Evolutionary conservation across 768 basidiomycete genomes (phyloP).

Genomic region (Coprinellus micaceus): DNA sequence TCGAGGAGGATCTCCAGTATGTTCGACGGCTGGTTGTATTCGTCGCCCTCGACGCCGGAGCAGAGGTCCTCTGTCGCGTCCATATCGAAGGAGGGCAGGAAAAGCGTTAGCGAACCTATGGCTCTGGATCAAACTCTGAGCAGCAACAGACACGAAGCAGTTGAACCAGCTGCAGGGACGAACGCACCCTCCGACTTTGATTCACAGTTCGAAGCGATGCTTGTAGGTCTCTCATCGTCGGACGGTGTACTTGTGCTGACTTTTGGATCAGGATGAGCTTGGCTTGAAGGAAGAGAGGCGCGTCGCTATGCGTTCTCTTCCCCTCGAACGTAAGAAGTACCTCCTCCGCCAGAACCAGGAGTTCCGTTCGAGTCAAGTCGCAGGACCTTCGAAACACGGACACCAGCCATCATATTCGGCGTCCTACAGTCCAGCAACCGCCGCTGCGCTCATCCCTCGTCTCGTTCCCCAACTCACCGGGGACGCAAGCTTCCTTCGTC

Average conservation of each 20-base stretch:
- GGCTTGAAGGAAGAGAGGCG: constrained; percentile 71
- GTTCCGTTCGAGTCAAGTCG: constrained; percentile 29
- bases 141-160: constrained; percentile 19
- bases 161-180: constrained; percentile 24
- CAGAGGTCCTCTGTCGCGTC: constrained; percentile 28
- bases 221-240: constrained; percentile 42
- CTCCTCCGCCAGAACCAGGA: constrained; percentile 56
- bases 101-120: constrained; percentile 71
- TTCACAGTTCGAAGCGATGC: constrained; percentile 61
- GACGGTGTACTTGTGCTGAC: background rate
- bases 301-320: constrained; percentile 55
- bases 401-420: constrained; percentile 38
- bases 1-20: constrained; percentile 62
- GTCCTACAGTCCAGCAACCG: constrained; percentile 60
- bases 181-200: constrained; percentile 36
- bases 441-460: constrained; percentile 54
- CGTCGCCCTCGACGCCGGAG: constrained; percentile 35
- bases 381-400: constrained; percentile 20
- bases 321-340: constrained; percentile 61
- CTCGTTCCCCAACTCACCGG: constrained; percentile 76
- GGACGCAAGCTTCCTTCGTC: constrained; percentile 60
- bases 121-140: constrained; percentile 48
- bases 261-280: constrained; percentile 55
- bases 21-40: constrained; percentile 62
- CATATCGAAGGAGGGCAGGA: constrained; percentile 37